A percentile compares a stretch with the other conserved stretches of the same genome.
Conservation (phyloP, 2,329 filamentous ascomycete genomes). For the Rhinocladiella similis region DNA sequence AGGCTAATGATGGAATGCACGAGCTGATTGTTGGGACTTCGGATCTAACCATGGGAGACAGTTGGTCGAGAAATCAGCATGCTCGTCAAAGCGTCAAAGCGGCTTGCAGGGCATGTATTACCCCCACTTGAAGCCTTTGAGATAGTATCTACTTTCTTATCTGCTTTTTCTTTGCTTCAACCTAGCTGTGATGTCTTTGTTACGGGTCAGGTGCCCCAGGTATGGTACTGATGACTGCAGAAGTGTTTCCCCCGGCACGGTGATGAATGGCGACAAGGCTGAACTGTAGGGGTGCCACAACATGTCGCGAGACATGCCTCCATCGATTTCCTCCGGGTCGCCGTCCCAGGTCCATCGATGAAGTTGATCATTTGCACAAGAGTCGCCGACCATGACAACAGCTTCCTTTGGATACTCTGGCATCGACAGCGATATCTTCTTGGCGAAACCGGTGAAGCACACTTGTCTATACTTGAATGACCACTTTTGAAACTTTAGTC, state of each 20-base stretch:
- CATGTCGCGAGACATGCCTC: not conserved
- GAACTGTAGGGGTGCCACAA: not conserved
- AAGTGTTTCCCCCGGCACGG: no score
- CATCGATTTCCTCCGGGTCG: not conserved
- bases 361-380: not conserved
- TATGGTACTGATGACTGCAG: no score
- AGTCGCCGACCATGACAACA: not conserved
- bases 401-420: not conserved
- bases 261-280: not conserved
- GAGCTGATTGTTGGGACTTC: not conserved
- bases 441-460: not conserved
- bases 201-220: no score
- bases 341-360: not conserved
- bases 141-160: not conserved
- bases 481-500: not conserved
- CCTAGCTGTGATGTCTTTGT: not conserved
- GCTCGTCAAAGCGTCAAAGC: not conserved
- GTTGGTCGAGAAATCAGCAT: not conserved
- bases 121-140: not conserved
- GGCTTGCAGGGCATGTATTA: not conserved
- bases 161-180: not conserved
- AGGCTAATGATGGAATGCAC: constrained; percentile 24
- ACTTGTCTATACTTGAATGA: not conserved
- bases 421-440: not conserved
- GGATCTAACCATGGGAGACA: not conserved